Evolutionary conservation across 805 yeast species (phyloP), one percentile per base, ranked within the genome.

Genomic region (Suhomyces sp.): DNA sequence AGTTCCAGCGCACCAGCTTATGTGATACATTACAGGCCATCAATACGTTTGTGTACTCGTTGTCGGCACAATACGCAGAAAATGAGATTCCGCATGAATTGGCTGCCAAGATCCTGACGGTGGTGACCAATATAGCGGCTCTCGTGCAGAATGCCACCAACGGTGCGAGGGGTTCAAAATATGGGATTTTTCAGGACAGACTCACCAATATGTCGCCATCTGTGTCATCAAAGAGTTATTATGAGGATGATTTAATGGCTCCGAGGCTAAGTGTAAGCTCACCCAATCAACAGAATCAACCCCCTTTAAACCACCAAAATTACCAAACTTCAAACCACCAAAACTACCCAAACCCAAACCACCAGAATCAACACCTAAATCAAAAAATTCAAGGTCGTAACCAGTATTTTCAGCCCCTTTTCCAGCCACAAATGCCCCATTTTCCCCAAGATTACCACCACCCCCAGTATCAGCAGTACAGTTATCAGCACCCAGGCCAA

Each of bases 171-270:
- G 29, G 43, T 19, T 22, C 43, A 31, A 48, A 46, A 25, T 43
- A 43, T n/a, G 56, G 57, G 6, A 44, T 52, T 33, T 52, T 54
- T 31, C 56, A 53, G 39, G 55, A 52, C 37, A 22, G 53, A 19
- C 15, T 50, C 25, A 19, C 53, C 21, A 56, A 49, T 37, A 40
- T 52, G 27, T 54, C 57, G 21, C 59, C 57, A 10, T 54, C 61
- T n/a, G 41, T 54, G 3, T 56, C 61, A 2, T 21, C 56, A 3
- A 47, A 46, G n/a, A 50, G 54, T 5, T 33, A 45, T 15, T 47
- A 47, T 48, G 57, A 48, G 20, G 48, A 49, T 15, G 47, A 44
- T 22, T 20, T 49, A 8, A 31, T 46, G 25, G 29, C 31, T 1
- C 33, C 47, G 5, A 13, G 46, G 15, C 8, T 43, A 19, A 43